phyloP scores from a whole-genome alignment of 78 protist species.

The Dictyostelium firmibasis region DNA sequence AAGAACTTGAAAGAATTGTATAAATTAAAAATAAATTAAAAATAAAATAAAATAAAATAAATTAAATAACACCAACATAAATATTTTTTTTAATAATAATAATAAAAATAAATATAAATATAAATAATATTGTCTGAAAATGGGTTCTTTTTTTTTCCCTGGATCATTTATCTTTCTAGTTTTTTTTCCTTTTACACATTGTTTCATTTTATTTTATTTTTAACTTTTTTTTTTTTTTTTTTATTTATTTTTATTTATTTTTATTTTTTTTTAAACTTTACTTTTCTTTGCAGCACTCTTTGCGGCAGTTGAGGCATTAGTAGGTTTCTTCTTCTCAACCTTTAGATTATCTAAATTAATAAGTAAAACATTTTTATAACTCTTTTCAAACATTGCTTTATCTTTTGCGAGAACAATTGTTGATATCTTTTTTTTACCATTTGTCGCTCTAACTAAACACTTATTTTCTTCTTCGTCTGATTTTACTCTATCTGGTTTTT shows the following conservation, averaged over 20 bases:
- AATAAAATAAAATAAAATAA: not conserved
- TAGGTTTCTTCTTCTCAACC: slow-evolving; percentile 20
- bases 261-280: not conserved
- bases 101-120: too few relatives aligned
- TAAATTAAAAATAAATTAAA: slow-evolving; percentile 3
- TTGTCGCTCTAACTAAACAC: slow-evolving; percentile 65
- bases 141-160: too few relatives aligned
- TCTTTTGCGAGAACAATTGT: slow-evolving; percentile 35
- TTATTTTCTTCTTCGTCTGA: slow-evolving; percentile 32
- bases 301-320: not conserved
- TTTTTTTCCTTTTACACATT: not conserved
- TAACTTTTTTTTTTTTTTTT: not conserved
- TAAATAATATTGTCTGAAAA: too few relatives aligned
- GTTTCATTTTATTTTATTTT: not conserved
- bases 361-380: slow-evolving; percentile 25
- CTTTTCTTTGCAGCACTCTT: not conserved
- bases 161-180: too few relatives aligned
- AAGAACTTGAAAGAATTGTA: slow-evolving; percentile 84
- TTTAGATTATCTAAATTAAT: slow-evolving; percentile 34
- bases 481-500: slow-evolving; percentile 4
- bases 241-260: not conserved
- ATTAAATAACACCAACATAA: not conserved
- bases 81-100: too few relatives aligned
- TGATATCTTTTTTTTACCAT: slow-evolving; percentile 53
- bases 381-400: slow-evolving; percentile 22